Evolutionary conservation across 73 alveolate genomes (phyloP), one percentile per base, ranked within the genome.

Genomic region (Stentor coeruleus): DNA sequence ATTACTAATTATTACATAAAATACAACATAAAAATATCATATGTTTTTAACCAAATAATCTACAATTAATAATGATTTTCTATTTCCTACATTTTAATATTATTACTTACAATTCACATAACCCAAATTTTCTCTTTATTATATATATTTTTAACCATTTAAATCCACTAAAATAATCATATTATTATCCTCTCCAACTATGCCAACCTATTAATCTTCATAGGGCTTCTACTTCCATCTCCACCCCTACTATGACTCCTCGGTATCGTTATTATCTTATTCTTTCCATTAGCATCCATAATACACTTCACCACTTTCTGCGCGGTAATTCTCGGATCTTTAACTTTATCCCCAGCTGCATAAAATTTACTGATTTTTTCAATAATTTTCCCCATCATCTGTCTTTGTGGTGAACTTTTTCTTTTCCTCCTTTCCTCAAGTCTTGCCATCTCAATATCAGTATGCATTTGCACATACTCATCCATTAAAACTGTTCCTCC

Each of bases 401-500:
- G 81, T 88, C 81, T 66, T 66, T 66, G n/a, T 66, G 20, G 49
- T 28, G n/a, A 20, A 11, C 40, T 31, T 2, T 66, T 31, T 1
- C 76, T 41, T 39, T 88, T 90, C 66, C 74, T 85, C 58, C 76
- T 84, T 41, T 91, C 74, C 59, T 89, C 95, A 59, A 89, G 36
- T 74, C 86, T 89, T 82, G 85, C 92, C 0, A 89, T 76, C 82
- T 89, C 95, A 3, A 82, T 82, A 4, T 89, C 89, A 33, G 95
- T 89, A 79, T 89, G 86, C 74, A 59, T 74, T 81, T 89, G 92
- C 28, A 89, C 59, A 90, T 84, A 89, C 66, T 89, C 92, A 59
- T 89, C 95, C 59, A 89, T 85, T 58, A 85, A 35, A 76, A 89
- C 26, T 59, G 76, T 81, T n/a, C 95, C 95, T 59, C 95, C 95